A percentile compares a stretch with the other conserved stretches of the same genome.
Conservation (phyloP, 2,329 filamentous ascomycete species). For the Cadophora malorum region DNA sequence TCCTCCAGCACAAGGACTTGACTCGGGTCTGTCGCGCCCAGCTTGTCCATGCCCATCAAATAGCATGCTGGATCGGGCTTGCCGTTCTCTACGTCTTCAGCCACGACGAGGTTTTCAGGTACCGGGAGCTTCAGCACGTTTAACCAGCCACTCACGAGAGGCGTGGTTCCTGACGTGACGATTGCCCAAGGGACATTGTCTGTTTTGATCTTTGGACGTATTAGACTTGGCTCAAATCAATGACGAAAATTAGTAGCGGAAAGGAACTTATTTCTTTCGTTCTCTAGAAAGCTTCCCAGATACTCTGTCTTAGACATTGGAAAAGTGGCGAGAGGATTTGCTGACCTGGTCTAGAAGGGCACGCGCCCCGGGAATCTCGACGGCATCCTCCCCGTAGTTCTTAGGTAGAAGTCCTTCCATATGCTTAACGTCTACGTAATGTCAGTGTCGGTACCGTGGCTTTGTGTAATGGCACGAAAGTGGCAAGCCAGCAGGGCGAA, state of each 20-base stretch:
- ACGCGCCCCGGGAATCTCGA: slow-evolving; percentile 85
- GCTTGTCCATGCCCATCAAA: slow-evolving; percentile 66
- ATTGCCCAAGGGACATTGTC: slow-evolving; percentile 75
- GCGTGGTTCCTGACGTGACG: slow-evolving; percentile 75
- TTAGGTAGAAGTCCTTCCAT: slow-evolving; percentile 81
- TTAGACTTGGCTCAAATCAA: background rate
- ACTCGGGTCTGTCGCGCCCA: slow-evolving; percentile 52
- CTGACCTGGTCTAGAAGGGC: slow-evolving; percentile 62
- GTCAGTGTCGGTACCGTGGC: slow-evolving; percentile 17
- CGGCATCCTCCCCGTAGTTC: slow-evolving; percentile 77
- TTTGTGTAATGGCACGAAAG: background rate
- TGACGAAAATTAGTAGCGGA: background rate
- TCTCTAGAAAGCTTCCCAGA: background rate
- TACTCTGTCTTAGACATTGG: background rate
- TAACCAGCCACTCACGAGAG: slow-evolving; percentile 76
- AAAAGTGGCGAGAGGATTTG: background rate
- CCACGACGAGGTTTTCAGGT: slow-evolving; percentile 72
- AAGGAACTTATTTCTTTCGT: background rate
- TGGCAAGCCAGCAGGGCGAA: background rate
- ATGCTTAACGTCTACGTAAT: slow-evolving; percentile 70
- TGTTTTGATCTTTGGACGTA: slow-evolving; percentile 57
- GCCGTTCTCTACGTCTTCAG: slow-evolving; percentile 76
- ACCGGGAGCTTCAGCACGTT: slow-evolving; percentile 67
- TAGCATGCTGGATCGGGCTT: slow-evolving; percentile 83
- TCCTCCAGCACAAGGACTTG: slow-evolving; percentile 71